Percentiles rank a stretch among this genome's conserved stretches.
Conservation (phyloP, 1,284 basidiomycete genomes). For the Fomitopsis schrenkii region DNA sequence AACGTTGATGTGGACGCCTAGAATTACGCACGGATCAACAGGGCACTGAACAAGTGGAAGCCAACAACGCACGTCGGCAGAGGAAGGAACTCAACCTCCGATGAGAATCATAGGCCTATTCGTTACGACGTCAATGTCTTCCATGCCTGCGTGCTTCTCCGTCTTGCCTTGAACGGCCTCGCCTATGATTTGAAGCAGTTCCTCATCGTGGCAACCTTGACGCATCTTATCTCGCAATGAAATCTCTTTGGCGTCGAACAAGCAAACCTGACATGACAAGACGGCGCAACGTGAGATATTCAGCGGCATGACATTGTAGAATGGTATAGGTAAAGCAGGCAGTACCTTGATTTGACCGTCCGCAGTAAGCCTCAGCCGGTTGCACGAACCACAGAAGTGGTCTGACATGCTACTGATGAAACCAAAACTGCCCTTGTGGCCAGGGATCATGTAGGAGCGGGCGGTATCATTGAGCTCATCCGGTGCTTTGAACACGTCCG, state of each 20-base stretch:
- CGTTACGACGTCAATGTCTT: constrained; percentile 68
- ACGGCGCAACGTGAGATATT: background rate
- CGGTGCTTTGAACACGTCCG: constrained; percentile 46
- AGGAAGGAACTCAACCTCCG: constrained; percentile 68
- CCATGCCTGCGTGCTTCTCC: constrained; percentile 84
- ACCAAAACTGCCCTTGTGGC: constrained; percentile 71
- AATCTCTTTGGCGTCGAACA: constrained; percentile 84
- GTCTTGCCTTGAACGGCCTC: constrained; percentile 71
- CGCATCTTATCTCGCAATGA: constrained; percentile 78
- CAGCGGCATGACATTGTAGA: background rate
- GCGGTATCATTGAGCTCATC: constrained; percentile 80
- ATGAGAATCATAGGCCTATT: constrained; percentile 90
- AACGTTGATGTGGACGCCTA: background rate
- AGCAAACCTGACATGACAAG: constrained; percentile 59
- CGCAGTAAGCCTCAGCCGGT: constrained; percentile 79
- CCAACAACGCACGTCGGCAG: constrained; percentile 10
- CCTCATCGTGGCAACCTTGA: constrained; percentile 55
- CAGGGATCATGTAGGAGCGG: constrained; percentile 73
- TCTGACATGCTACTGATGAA: constrained; percentile 94
- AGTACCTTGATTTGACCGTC: constrained; percentile 86
- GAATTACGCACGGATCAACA: constrained; percentile 11
- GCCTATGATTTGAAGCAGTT: constrained; percentile 63
- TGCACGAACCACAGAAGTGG: constrained; percentile 86
- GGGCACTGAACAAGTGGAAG: background rate
- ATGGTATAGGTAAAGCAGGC: constrained; percentile 2